Percentiles rank a stretch among this genome's conserved stretches.
Conservation (phyloP, 78 protist species). For the Dictyostelium capitatum region DNA sequence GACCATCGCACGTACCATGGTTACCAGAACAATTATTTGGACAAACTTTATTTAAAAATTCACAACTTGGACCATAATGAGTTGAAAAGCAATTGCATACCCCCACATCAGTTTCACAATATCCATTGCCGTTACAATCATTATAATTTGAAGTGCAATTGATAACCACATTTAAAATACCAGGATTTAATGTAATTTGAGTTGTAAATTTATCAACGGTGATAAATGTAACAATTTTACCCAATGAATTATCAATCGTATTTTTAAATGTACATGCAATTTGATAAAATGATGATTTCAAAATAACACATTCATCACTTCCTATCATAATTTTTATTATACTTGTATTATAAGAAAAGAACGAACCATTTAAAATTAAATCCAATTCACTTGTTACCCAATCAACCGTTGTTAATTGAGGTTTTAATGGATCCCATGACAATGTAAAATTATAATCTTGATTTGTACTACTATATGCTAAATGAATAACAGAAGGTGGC, state of each 20-base stretch:
- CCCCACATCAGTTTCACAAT: slow-evolving; percentile 1
- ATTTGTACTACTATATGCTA: background rate
- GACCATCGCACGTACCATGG: background rate
- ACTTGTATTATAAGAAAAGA: background rate
- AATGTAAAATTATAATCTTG: background rate
- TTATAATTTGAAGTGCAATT: background rate
- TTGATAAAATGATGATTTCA: background rate
- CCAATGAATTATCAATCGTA: background rate
- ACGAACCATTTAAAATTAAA: background rate
- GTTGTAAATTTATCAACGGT: background rate
- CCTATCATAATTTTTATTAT: background rate
- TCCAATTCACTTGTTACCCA: background rate
- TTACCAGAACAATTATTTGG: background rate
- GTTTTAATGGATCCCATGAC: background rate
- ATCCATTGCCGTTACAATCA: background rate
- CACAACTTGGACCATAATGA: background rate
- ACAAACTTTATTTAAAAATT: background rate
- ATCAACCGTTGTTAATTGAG: background rate
- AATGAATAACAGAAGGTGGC: background rate
- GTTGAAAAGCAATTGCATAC: background rate
- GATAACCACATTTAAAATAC: background rate
- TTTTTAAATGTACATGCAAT: background rate
- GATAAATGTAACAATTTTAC: background rate
- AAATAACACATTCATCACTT: background rate
- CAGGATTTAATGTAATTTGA: slow-evolving; percentile 5